Conservation (phyloP, 2,329 filamentous ascomycete genomes). For the Lasiodiplodia hormozganensis region DNA sequence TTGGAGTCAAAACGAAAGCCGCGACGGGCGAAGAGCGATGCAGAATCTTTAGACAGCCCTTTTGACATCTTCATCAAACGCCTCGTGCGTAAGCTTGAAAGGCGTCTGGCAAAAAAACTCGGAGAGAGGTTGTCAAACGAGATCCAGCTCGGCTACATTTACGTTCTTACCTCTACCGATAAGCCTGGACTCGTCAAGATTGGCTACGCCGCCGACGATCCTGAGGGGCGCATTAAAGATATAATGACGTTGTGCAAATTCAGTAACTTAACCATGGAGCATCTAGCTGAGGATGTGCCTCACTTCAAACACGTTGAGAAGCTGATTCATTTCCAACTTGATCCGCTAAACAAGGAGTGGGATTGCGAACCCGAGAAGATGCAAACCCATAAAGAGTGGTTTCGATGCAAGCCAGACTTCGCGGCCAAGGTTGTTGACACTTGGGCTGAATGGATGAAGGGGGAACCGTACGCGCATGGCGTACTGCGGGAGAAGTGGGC, state of each 20-base stretch:
- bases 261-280: background rate
- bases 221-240: background rate
- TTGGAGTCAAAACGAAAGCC: no score
- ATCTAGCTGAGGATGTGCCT: background rate
- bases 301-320: background rate
- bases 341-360: background rate
- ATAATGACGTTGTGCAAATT: background rate
- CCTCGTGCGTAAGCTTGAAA: background rate
- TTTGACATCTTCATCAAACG: background rate
- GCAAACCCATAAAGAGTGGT: background rate
- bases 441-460: background rate
- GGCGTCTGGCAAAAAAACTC: background rate
- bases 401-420: background rate
- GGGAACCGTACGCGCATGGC: background rate
- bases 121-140: background rate
- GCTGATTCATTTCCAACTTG: background rate
- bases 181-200: background rate
- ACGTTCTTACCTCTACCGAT: background rate
- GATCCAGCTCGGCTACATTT: background rate
- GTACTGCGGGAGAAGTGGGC: background rate
- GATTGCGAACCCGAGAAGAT: background rate
- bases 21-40: no score
- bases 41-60: background rate
- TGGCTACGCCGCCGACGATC: background rate
- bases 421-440: background rate